Conservation (phyloP, 1,284 basidiomycete genomes). For the Trichosporon sp. region DNA sequence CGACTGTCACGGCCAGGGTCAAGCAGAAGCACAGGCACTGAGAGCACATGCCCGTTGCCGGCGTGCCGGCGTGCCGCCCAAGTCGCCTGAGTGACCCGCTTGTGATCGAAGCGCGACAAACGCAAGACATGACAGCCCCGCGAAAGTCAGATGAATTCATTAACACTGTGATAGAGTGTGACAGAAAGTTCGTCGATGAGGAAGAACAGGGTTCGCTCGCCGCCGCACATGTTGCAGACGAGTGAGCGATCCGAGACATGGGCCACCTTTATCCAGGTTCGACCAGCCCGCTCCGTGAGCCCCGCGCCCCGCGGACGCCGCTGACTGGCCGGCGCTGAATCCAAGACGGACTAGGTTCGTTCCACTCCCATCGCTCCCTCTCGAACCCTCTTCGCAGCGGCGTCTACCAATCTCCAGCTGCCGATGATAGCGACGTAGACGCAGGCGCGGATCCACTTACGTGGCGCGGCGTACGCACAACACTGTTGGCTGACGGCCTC, state of each 20-base stretch:
- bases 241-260: neutral
- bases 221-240: neutral
- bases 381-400: constrained; percentile 3
- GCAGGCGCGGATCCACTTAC: neutral
- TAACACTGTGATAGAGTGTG: constrained; percentile 1
- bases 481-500: neutral
- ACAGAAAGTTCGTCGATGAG: neutral
- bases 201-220: neutral
- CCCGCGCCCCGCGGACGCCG: neutral
- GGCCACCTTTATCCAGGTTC: neutral
- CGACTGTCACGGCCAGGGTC: neutral
- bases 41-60: neutral
- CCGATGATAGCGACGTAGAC: neutral
- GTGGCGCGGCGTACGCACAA: neutral
- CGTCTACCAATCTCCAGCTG: neutral
- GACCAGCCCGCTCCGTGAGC: neutral
- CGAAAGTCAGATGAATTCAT: neutral
- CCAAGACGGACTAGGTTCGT: neutral
- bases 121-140: neutral
- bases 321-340: neutral
- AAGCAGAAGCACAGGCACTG: neutral
- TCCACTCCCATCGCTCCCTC: constrained; percentile 1
- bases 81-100: too few species aligned
- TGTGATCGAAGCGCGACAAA: neutral
- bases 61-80: neutral